phyloP scores from a whole-genome alignment of 768 basidiomycete genomes.

The Nevesoporus exiguus region DNA sequence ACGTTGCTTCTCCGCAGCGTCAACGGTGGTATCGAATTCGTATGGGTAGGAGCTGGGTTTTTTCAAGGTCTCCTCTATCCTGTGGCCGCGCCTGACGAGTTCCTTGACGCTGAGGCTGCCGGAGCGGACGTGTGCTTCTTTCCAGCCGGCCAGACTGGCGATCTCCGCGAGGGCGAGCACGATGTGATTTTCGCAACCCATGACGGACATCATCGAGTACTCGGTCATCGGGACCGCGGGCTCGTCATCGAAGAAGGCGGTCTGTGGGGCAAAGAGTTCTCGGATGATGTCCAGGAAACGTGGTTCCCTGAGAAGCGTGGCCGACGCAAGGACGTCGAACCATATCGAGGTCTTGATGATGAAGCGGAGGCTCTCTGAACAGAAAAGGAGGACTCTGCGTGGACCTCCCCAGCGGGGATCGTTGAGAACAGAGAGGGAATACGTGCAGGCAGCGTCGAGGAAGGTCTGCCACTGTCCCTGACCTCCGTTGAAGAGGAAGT shows the following conservation, averaged over 20 bases:
- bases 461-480: slow-evolving; percentile 65
- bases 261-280: slow-evolving; percentile 43
- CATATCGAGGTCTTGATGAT: slow-evolving; percentile 82
- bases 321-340: slow-evolving; percentile 81
- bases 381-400: slow-evolving; percentile 43
- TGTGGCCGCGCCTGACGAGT: slow-evolving; percentile 51
- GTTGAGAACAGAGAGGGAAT: slow-evolving; percentile 48
- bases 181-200: slow-evolving; percentile 81
- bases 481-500: slow-evolving; percentile 76
- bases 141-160: slow-evolving; percentile 64
- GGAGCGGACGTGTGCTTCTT: slow-evolving; percentile 36
- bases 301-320: slow-evolving; percentile 61
- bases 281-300: slow-evolving; percentile 55
- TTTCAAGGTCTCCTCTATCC: slow-evolving; percentile 44
- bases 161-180: slow-evolving; percentile 79
- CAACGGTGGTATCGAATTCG: not conserved
- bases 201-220: slow-evolving; percentile 75
- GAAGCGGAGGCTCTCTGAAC: slow-evolving; percentile 55
- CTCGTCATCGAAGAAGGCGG: slow-evolving; percentile 28
- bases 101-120: slow-evolving; percentile 57
- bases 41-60: slow-evolving; percentile 10
- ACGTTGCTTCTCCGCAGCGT: slow-evolving; percentile 4
- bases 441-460: slow-evolving; percentile 57
- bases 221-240: slow-evolving; percentile 38
- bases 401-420: slow-evolving; percentile 37